Evolutionary conservation across 306 rosid species (phyloP).

Genomic region (Phaseolus lunatus): DNA sequence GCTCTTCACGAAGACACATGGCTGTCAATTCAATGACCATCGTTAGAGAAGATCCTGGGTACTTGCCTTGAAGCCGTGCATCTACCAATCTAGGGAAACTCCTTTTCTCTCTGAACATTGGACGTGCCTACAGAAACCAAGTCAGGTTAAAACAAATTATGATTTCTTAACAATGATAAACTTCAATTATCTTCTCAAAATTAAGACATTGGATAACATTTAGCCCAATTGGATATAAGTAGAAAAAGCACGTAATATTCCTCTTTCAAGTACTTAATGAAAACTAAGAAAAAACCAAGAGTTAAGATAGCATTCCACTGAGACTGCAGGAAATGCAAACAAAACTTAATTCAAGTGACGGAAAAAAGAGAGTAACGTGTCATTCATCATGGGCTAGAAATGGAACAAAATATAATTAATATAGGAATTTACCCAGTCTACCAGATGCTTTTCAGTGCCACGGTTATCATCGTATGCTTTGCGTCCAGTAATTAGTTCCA

Average conservation of each 20-base stretch:
- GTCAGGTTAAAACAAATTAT: constrained; percentile 3
- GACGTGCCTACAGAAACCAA: constrained; percentile 51
- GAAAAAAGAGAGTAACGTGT: not conserved
- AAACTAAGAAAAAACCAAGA: constrained; percentile 15
- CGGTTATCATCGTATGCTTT: constrained; percentile 55
- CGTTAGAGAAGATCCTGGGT: constrained; percentile 38
- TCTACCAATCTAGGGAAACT: constrained; percentile 43
- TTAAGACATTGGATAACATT: not conserved
- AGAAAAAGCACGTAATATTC: constrained; percentile 10
- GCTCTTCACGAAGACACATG: constrained; percentile 60
- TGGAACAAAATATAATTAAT: not conserved
- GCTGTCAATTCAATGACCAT: constrained; percentile 50
- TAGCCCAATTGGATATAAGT: constrained; percentile 2
- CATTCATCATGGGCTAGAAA: constrained; percentile 38
- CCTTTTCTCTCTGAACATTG: constrained; percentile 47
- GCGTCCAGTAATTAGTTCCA: constrained; percentile 73
- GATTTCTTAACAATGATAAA: not conserved
- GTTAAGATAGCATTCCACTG: constrained; percentile 1
- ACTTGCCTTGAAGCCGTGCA: constrained; percentile 45
- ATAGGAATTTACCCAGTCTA: constrained; percentile 59
- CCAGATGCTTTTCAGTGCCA: constrained; percentile 53
- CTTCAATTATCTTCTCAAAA: constrained; percentile 2
- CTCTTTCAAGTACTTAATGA: constrained; percentile 2
- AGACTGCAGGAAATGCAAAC: not conserved
- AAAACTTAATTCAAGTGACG: not conserved